These are phyloP conservation scores for Arthrocladium fulminans DNA, from an alignment of 2,329 filamentous ascomycete species.

Conservation along the genomic window DNA sequence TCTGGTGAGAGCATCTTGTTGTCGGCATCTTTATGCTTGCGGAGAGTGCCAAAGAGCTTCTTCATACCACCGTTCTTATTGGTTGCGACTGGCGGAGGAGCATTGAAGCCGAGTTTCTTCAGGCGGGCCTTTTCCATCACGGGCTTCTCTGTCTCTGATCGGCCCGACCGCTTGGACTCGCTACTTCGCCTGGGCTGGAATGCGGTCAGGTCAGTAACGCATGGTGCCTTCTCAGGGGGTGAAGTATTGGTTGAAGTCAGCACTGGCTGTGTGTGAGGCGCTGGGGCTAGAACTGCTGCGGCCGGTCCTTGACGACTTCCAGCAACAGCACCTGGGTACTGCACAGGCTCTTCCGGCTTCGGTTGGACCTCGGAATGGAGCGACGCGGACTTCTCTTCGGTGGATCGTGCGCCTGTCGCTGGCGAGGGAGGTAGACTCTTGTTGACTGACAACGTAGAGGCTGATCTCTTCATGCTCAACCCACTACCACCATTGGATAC, in stretches of 20 bases:
- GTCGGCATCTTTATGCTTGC: slow-evolving; percentile 14
- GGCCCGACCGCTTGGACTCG: slow-evolving; percentile 4
- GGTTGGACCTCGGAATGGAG: not conserved
- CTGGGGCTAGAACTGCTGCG: not conserved
- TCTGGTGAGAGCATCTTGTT: slow-evolving; percentile 10
- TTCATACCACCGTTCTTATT: slow-evolving; percentile 18
- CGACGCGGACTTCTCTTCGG: slow-evolving; percentile 12
- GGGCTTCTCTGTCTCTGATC: slow-evolving; percentile 4
- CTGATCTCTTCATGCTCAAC: slow-evolving; percentile 23
- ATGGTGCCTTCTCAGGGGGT: not conserved
- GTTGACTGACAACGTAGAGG: slow-evolving; percentile 19
- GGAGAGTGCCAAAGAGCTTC: slow-evolving; percentile 19
- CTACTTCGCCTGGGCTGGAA: not conserved
- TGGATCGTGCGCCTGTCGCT: slow-evolving; percentile 5
- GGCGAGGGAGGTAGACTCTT: slow-evolving; percentile 19
- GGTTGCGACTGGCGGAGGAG: slow-evolving; percentile 6
- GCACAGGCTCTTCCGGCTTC: slow-evolving; percentile 10
- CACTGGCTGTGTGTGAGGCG: not conserved
- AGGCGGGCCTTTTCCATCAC: slow-evolving; percentile 3
- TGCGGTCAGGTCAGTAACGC: slow-evolving; percentile 4
- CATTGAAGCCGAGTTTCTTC: slow-evolving; percentile 9
- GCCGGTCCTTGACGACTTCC: not conserved
- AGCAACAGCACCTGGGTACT: not conserved
- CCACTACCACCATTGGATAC: slow-evolving; percentile 31
- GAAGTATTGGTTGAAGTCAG: not conserved